Evolutionary conservation across 2,329 filamentous ascomycete genomes (phyloP), one percentile per base, ranked within the genome.

Genomic region (Sporothrix brasiliensis): DNA sequence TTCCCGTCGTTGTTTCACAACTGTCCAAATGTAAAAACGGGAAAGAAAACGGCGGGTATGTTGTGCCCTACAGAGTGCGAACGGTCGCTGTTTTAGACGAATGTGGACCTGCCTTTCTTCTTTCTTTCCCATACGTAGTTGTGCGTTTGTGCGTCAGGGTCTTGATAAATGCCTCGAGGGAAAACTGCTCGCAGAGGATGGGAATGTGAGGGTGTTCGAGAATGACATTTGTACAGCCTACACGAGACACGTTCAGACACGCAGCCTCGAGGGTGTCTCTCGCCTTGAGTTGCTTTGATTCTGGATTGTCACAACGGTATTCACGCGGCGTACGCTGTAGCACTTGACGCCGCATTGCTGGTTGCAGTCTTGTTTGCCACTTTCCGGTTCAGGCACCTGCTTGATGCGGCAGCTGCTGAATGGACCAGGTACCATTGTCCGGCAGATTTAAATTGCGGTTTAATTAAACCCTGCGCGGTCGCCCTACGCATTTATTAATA

Each of bases 361-460:
- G 34, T 34, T 34, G 34, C 34, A 34, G 34, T 11, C 14, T 47
- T 7, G 19, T 30, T 30, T 21, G 34, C 9, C 30, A 70, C 61
- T 70, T 67, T 67, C 61, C 61, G 5, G 34, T 47, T 56, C 58
- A 56, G 56, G 69, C 65, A 71, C 66, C 69, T 71, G 65, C 69
- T 65, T 58, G 24, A 65, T 71, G 66, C 19, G 69, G 69, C 39
- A 71, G 68, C 41, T 67, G 63, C 11, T 53, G 19, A 34, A 34
- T 34, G 34, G 34, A 34, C 34, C 34, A 53, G 11, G 34, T 34
- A 67, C 34, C 34, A 34, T 9, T 34, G 34, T 34, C 34, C 50
- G 30, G 50, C 49, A 52, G 44, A 52, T 39, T 61, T 44, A 24
- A 24, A 61, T 44, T 60, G 34, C 34, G 6, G 34, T 34, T 9